Evolutionary conservation across 2,329 filamentous ascomycete species (phyloP), one percentile per base, ranked within the genome.

Genomic region (Cladosporium sp.): DNA sequence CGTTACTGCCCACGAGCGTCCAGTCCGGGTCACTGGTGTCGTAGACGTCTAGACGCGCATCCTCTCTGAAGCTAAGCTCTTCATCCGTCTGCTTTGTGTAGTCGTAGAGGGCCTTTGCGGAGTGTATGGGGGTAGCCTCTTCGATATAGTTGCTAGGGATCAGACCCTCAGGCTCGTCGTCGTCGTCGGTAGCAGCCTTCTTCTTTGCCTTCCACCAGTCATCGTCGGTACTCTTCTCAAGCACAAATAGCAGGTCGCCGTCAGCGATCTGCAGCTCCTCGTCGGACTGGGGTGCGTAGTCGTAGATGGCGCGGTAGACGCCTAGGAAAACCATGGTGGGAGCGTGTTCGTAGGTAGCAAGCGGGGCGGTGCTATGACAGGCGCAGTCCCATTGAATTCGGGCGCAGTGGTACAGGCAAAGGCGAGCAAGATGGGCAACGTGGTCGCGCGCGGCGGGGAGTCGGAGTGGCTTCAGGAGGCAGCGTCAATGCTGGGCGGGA

Each of bases 171-270:
- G 93, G 93, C 79, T 97, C 93, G 52, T 97, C 93, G 50, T 96
- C 93, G 52, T 96, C 93, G 44, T 93, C 91, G n/a, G 72, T 73
- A 29, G 83, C 85, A 35, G 86, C 86, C 69, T 93, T 92, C 83
- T 95, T 96, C 84, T 96, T 97, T 84, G 96, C 97, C 57, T 91
- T 92, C 95, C 95, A 98, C 95, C 95, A 98, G 76, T 92, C 88
- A 77, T 91, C 89, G 18, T 83, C 81, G 57, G 78, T 74, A 70
- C 88, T 90, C 81, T 96, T 96, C 73, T 96, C 92, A 65, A 96
- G 81, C 66, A 97, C 85, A 79, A 93, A 97, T 67, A 98, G 87
- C 69, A 97, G 78, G 79, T 97, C 94, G 66, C 93, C 93, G 75
- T 97, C 93, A 65, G 81, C 83, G 73, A 98, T 91, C 69, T 89